Base-by-base conservation (phyloP, 192 early-diverging fungal genomes). In the Backusella macrospora region DNA sequence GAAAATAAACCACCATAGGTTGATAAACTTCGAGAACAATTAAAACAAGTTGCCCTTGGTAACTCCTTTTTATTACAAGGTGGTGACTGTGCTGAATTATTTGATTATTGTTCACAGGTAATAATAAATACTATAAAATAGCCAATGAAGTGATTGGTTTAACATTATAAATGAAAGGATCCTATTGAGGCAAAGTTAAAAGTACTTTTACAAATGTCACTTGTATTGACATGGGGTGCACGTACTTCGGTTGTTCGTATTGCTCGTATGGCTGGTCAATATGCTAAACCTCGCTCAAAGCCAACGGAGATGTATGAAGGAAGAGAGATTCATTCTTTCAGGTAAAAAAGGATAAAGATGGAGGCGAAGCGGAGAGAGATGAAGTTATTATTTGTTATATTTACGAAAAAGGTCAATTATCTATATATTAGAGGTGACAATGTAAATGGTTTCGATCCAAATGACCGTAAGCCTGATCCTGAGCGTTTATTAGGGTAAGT, bases 221-320 rank as follows among this genome's bases (percentile, higher is more conserved):
- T 99, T 46, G 96, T 98, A 44, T 80, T 99, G 18, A 86, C 93
- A 48, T 98, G 96, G 95, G 98, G 98, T 55, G 92, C 92, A 48
- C 88, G 96, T 21, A 94, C 93, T 74, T 90, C 96, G 6, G 91
- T 99, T 37, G 94, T 97, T 42, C 90, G 98, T 62, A 98, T 99
- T 74, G 98, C 96, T 26, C 92, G 98, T 70, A 98, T 99, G 95
- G 96, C 94, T 18, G 98, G 97, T 3, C 96, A 99, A 84, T 99
- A 99, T 82, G 97, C 97, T 59, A 99, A 99, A 86, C 97, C 97
- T 14, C 90, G 97, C 64, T 96, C 94, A 45, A 95, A 90, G 79
- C 91, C 96, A 3, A 95, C 86, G 43, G 98, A 99, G 76, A 91
- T 90, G 68, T 82, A 94, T 45, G 84, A 95, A 76, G 97, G 96